These are phyloP conservation scores for Paspalum notatum DNA, from an alignment of 176 grass and related monocot species.

Conservation along the genomic window DNA sequence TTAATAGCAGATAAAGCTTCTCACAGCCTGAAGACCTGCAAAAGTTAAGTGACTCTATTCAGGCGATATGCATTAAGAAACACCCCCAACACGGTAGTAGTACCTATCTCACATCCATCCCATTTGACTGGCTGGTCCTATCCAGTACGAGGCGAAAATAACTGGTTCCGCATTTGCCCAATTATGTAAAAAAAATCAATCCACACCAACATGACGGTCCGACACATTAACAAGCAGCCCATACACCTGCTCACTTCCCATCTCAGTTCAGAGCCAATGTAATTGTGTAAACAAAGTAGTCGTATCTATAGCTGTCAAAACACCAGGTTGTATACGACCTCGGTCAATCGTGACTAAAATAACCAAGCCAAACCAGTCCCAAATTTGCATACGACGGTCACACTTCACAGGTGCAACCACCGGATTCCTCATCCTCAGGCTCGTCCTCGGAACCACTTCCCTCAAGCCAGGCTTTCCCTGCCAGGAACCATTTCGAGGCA, in stretches of 20 bases:
- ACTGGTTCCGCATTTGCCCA: not conserved
- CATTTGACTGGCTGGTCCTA: not conserved
- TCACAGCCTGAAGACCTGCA: not conserved
- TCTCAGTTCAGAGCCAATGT: constrained; percentile 1
- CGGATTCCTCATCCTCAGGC: not conserved
- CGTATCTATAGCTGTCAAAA: not conserved
- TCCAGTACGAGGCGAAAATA: not conserved
- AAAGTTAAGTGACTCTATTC: not conserved
- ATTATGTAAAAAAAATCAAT: not conserved
- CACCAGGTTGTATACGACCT: not conserved
- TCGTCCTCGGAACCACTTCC: not conserved
- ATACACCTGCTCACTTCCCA: not conserved
- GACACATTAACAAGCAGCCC: not conserved
- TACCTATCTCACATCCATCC: not conserved
- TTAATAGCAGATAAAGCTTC: not conserved
- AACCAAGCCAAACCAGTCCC: not conserved
- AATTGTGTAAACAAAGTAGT: not conserved
- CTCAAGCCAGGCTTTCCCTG: not conserved
- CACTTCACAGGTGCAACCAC: not conserved
- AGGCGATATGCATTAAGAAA: not conserved
- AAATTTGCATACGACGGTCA: not conserved
- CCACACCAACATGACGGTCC: no score
- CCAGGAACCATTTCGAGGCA: not conserved
- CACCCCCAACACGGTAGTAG: no score
- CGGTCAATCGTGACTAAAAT: not conserved